Base-by-base conservation (phyloP, 2,329 filamentous ascomycete genomes). In the Grosmannia serpens region DNA sequence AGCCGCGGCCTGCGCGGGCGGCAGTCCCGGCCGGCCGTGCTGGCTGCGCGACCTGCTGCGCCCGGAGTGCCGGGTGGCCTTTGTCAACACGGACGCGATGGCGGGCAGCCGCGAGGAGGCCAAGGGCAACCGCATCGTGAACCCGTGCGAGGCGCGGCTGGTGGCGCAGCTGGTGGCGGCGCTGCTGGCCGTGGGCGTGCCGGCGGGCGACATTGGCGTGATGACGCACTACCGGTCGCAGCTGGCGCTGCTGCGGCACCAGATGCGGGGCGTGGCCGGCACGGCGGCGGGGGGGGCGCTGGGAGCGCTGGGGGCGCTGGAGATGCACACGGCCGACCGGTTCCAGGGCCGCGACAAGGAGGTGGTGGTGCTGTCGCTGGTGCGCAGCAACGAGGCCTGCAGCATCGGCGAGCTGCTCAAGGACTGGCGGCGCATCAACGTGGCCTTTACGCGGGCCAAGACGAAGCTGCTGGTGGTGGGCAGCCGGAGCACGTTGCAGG, bases 291-390 rank as follows among this genome's bases (percentile, higher is more conserved):
- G n/a, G 54, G 47, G 38, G 33, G 33, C 10, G 44, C 44, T 31
- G 31, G 53, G 24, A 53, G 31, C 2, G 61, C n/a, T n/a, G 35
- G 53, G 20, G 54, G n/a, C 59, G 81, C 82, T 99, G 1, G 94
- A 99, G 72, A 91, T 97, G 80, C 91, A 99, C 71, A 97, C 94
- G 0, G 91, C 94, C 3, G 94, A 99, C 72, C 90, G 92, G 51
- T 99, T 96, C 71, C 94, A 99, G 70, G 94, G 94, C 8, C 83
- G 94, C 11, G 94, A 99, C 73, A 99, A 99, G 69, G 91, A 96
- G 67, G 86, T 95, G 3, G 82, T 97, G 0, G 83, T 99, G 17
- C 80, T 99, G 10, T 89, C 84, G 58, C 85, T 95, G 33, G 94
- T 97, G 17, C 83, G 94, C 33, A 92, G 85, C 69, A 99, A 99